Base-by-base conservation (phyloP, 1,139 yeast genomes). In the Oligophagozyma castellii region DNA sequence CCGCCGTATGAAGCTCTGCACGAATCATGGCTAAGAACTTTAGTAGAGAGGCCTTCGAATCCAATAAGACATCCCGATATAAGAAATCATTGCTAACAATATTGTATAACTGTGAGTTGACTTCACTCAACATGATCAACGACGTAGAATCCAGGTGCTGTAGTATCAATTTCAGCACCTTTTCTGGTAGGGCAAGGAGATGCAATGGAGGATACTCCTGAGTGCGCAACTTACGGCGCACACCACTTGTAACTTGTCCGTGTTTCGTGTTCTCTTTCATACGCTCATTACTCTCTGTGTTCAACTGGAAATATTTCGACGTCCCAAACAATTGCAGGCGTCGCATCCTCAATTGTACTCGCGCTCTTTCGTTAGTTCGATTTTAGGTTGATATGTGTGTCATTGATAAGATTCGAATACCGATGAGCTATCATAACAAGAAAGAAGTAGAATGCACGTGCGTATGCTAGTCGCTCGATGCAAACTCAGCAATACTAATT, bases 1-100 rank as follows among this genome's bases (percentile, higher is more conserved):
- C 36, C 3, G 40, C 27, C 2, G 46, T 44, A 16, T 39, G 43
- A 23, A 37, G 39, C 26, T 48, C 50, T 13, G 49, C 39, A 29
- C 48, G 53, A 11, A 50, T 42, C 22, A 48, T 22, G 2, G 52
- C 48, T 23, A 44, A 44, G 29, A 51, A 50, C 22, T 44, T 44
- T 24, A 51, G 32, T 15, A 51, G 25, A 2, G 52, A 40, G 11
- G 42, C 26, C 28, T 46, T 50, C 19, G 42, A 39, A 16, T 30
- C 34, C 13, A 50, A 27, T 10, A 33, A 33, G 12, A 50, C 45
- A 26, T 43, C 28, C 15, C 39, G 36, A 31, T 43, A 50, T 5
- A 50, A 32, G 14, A 41, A 46, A n/a, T 42, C 31, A 28, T 43
- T 42, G 7, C 44, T 38, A 4, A 48, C 38, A 2, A 46, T 22